These are phyloP conservation scores for Apiospora rasikravindrae DNA, from an alignment of 2,329 filamentous ascomycete genomes.

Conservation along the genomic window DNA sequence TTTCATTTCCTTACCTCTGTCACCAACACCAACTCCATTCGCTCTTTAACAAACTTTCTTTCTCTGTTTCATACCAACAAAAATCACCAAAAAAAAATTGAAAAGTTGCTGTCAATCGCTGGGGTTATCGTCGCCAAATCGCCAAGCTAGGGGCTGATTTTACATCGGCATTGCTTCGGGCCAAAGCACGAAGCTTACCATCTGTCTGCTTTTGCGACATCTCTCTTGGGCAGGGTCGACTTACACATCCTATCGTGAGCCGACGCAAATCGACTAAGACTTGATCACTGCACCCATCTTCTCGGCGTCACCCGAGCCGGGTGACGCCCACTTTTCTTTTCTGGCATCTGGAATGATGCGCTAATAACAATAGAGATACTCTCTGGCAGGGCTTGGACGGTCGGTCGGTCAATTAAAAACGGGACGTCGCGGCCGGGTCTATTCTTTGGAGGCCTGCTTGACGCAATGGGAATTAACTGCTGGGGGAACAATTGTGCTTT, in stretches of 20 bases:
- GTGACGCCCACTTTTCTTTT: neutral
- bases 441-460: constrained; percentile 4
- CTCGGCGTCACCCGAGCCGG: neutral
- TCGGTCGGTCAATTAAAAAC: constrained; percentile 3
- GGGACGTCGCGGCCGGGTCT: neutral
- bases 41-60: constrained; percentile 5
- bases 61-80: constrained; percentile 7
- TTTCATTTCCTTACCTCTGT: constrained; percentile 1
- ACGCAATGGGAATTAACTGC: constrained; percentile 4
- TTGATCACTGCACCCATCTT: constrained; percentile 2
- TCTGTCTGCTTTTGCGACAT: neutral
- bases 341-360: constrained; percentile 8
- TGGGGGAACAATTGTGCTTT: constrained; percentile 12
- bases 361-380: constrained; percentile 8
- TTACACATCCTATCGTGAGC: neutral
- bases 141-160: neutral
- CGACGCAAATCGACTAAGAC: neutral
- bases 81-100: neutral
- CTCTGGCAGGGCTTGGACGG: constrained; percentile 13
- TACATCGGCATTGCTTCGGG: neutral
- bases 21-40: constrained; percentile 15
- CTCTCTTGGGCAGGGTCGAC: neutral
- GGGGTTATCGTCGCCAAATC: neutral
- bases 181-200: neutral
- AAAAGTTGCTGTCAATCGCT: constrained; percentile 17